Base-by-base conservation (phyloP, 345 rosid genomes). In the Schrenkiella parvula region DNA sequence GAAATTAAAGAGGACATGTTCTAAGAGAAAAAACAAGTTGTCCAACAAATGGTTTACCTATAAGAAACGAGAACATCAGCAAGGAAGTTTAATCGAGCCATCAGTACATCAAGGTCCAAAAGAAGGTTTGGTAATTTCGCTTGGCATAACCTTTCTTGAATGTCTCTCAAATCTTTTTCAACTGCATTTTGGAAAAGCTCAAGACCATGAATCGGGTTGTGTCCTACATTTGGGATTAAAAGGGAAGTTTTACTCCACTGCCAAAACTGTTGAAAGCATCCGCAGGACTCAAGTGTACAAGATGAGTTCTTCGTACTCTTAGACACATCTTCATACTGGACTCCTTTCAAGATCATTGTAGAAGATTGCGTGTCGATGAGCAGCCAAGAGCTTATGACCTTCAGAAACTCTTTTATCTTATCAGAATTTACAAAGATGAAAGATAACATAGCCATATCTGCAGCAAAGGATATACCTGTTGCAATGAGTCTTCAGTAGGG, bases 301-400 rank as follows among this genome's bases (percentile, higher is more conserved):
- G 66, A 28, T 65, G 29, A 37, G 18, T 59, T 77, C 76, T 80
- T 56, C 67, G 63, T 72, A 62, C 17, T 51, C 31, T 6, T 62
- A 54, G 67, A 34, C 38, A 43, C 79, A 58, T 81, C 73, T 55
- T 48, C 76, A 50, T 12, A 62, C 7, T 34, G 64, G 55, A 65
- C 46, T 61, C 41, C 65, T 57, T 77, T 77, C 46, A 50, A 53
- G 38, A 50, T 72, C 35, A 71, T 72, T 42, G 59, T 23, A 52
- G 46, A 32, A 18, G 82, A 51, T 65, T 73, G 82, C 72, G 70
- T 71, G 9, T 73, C 64, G 56, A 64, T 79, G 42, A 51, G 62
- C 34, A 88, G 79, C 86, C 91, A 88, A 60, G 85, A 86, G 77
- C 80, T 47, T 51, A 87, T 23, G 64, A 92, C 91, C 96, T 90